A percentile compares a stretch with the other conserved stretches of the same genome.
Conservation (phyloP, 257 asterid species). For the Datura wrightii region DNA sequence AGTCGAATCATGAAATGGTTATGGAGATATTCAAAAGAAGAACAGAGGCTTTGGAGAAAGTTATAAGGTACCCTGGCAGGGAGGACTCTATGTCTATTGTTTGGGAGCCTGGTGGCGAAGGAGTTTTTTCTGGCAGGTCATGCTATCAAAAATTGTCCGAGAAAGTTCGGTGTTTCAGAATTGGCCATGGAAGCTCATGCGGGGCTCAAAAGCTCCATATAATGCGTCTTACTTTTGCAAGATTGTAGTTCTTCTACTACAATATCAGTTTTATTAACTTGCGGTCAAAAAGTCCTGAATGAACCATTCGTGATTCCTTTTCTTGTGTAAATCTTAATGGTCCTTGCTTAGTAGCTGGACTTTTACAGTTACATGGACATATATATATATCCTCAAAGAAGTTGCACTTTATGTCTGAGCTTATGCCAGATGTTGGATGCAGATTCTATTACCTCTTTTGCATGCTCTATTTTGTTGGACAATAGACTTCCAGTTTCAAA, state of each 20-base stretch:
- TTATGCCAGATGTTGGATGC: neutral
- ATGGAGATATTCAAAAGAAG: constrained; percentile 6
- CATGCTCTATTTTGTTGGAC: neutral
- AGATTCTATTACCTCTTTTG: neutral
- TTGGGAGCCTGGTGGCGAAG: neutral
- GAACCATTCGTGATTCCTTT: neutral
- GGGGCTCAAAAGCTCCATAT: neutral
- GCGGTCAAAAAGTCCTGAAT: neutral
- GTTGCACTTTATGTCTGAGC: neutral
- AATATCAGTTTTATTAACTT: neutral
- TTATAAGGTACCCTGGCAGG: neutral
- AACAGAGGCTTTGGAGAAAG: neutral
- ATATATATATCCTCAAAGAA: constrained; percentile 13
- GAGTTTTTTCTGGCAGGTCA: neutral
- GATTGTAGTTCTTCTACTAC: neutral
- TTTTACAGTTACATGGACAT: neutral
- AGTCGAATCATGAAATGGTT: neutral
- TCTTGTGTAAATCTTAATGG: neutral
- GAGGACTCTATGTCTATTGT: neutral
- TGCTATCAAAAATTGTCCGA: neutral
- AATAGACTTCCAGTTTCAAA: neutral
- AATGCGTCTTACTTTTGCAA: neutral
- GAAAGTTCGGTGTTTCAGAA: neutral
- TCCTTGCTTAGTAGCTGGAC: neutral
- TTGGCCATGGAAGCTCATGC: neutral